Conservation (phyloP, 2,329 filamentous ascomycete genomes). For the Fusarium sambucinum region DNA sequence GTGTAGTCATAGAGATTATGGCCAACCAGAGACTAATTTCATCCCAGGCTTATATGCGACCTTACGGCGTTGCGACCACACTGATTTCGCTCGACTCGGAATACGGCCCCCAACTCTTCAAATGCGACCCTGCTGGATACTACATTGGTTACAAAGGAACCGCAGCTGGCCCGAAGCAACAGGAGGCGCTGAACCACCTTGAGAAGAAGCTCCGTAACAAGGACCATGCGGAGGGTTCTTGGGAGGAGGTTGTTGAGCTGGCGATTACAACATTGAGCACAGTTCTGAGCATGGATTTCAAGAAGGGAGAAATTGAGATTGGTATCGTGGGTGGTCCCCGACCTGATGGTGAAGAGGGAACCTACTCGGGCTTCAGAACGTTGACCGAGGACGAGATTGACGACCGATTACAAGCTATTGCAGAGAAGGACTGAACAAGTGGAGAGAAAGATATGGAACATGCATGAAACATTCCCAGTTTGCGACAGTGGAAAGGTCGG, state of each 20-base stretch:
- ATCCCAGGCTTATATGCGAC: conserved; percentile 89
- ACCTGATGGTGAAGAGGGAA: conserved; percentile 84
- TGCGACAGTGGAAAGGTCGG: conserved; percentile 23
- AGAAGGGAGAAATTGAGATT: conserved; percentile 98
- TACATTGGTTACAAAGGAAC: conserved; percentile 99
- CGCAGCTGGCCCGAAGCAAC: conserved; percentile 96
- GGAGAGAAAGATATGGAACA: conserved; percentile 38
- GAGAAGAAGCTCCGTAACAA: conserved; percentile 99
- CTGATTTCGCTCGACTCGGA: conserved; percentile 95
- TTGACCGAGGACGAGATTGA: conserved; percentile 98
- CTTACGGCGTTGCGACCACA: conserved; percentile 94
- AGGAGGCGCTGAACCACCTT: conserved; percentile 97
- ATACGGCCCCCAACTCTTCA: conserved; percentile 94
- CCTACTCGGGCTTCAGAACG: conserved; percentile 82
- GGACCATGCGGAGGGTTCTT: conserved; percentile 89
- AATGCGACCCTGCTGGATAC: conserved; percentile 98
- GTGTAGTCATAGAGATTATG: conserved; percentile 26
- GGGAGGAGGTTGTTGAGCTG: conserved; percentile 98
- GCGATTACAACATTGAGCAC: conserved; percentile 96
- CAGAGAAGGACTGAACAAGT: conserved; percentile 88
- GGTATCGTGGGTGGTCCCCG: conserved; percentile 93
- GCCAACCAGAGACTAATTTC: conserved; percentile 44
- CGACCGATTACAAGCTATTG: conserved; percentile 96
- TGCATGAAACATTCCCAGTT: conserved; percentile 22
- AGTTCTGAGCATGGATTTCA: conserved; percentile 98